Evolutionary conservation across 371 early-diverging fungal species (phyloP), one percentile per base, ranked within the genome.

Genomic region (Mucor indicus): DNA sequence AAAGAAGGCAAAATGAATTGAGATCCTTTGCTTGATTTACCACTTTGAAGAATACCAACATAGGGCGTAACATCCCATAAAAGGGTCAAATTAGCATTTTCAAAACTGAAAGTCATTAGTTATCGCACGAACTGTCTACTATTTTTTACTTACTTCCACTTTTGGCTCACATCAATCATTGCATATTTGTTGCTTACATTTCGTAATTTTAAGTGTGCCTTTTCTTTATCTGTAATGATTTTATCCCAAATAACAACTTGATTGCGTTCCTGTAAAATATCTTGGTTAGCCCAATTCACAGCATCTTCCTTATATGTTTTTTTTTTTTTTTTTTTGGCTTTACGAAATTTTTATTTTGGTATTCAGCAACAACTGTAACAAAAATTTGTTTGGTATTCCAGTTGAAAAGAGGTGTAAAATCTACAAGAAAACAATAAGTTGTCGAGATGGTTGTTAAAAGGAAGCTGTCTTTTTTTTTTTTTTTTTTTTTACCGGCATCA

Each of bases 321-420:
- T n/a, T n/a, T n/a, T n/a, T n/a, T n/a, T n/a, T n/a, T n/a, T n/a
- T n/a, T n/a, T n/a, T n/a, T n/a, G n/a, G 45, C 50, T 57, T 68
- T 78, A 69, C 82, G 66, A 81, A 79, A 24, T 79, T 69, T 15
- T 70, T 64, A 4, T 89, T 85, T 47, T 74, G 68, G 57, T 90
- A 98, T 54, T 95, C 94, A 12, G 85, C 92, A 2, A 94, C 86
- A 6, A 90, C 79, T 41, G 85, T 89, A 15, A 92, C 86, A 65
- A 94, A 95, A 37, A 98, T 67, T 59, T 94, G 93, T 73, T 98
- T 98, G 22, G 96, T 95, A 65, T 98, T 96, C 96, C 96, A 98
- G 62, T 93, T 84, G 62, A 96, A 96, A 39, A 93, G 61, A 6
- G 85, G 78, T 10, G 86, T 74, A 15, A 96, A 81, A 73, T 98